Conservation (phyloP, 2,329 filamentous ascomycete genomes). For the Aspergillus sp. region DNA sequence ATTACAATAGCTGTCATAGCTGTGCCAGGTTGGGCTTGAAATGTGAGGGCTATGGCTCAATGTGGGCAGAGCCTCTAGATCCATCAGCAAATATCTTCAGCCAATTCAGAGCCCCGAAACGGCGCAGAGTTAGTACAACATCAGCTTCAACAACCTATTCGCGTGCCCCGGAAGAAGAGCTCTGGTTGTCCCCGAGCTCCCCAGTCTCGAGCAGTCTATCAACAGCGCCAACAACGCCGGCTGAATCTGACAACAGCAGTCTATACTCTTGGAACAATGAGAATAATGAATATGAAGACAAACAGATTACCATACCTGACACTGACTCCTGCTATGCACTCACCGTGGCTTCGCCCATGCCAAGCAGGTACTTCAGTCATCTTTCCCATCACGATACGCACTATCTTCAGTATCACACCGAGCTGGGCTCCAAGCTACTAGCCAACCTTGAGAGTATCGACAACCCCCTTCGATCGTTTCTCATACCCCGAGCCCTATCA, state of each 20-base stretch:
- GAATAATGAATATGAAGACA: neutral
- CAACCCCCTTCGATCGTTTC: conserved; percentile 38
- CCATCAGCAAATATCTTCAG: conserved; percentile 35
- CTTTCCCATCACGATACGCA: conserved; percentile 34
- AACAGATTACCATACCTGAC: neutral
- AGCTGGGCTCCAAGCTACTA: conserved; percentile 36
- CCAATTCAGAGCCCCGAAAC: conserved; percentile 22
- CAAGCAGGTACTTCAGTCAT: conserved; percentile 26
- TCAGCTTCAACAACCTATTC: conserved; percentile 20
- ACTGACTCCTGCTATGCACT: neutral
- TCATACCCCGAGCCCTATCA: conserved; percentile 40
- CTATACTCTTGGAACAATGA: conserved; percentile 2
- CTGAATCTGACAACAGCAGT: conserved; percentile 5
- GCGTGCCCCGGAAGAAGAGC: conserved; percentile 14
- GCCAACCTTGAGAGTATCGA: conserved; percentile 40
- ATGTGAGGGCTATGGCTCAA: conserved; percentile 42
- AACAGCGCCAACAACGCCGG: neutral
- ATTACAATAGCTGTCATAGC: conserved; percentile 31
- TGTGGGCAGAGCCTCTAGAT: conserved; percentile 39
- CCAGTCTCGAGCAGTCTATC: conserved; percentile 4
- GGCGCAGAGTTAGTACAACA: conserved; percentile 23
- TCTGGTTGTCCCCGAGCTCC: conserved; percentile 13
- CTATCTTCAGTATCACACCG: conserved; percentile 42
- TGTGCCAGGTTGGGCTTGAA: conserved; percentile 36
- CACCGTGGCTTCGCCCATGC: conserved; percentile 17